Percentiles rank a stretch among this genome's conserved stretches.
These are phyloP conservation scores for Zizania latifolia DNA, from an alignment of 176 grass and related monocot genomes.

Conservation along the genomic window DNA sequence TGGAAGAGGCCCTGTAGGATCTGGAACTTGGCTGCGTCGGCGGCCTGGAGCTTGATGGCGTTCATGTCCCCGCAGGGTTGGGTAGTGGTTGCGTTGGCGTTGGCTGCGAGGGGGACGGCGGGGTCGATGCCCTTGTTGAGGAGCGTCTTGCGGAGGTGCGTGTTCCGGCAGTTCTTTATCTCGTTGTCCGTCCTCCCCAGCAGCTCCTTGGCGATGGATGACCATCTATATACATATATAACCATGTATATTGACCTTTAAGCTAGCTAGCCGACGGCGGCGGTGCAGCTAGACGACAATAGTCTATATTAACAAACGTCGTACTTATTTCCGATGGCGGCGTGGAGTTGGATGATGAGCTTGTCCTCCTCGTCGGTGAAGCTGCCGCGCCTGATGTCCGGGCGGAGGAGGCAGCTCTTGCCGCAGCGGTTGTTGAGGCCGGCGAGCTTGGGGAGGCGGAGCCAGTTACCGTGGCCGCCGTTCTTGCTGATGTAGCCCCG, in stretches of 20 bases:
- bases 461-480: constrained; percentile 81
- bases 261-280: too few relatives aligned
- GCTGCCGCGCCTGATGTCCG: constrained; percentile 73
- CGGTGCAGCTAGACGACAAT: too few relatives aligned
- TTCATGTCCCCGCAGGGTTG: constrained; percentile 48
- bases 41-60: constrained; percentile 53
- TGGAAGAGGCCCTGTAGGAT: constrained; percentile 58
- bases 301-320: too few relatives aligned
- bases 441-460: constrained; percentile 72
- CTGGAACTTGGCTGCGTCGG: constrained; percentile 53
- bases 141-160: constrained; percentile 82
- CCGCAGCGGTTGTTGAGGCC: constrained; percentile 90
- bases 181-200: constrained; percentile 78
- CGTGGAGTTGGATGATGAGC: constrained; percentile 80
- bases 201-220: constrained; percentile 56
- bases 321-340: constrained; percentile 67
- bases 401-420: constrained; percentile 92
- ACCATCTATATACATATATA: too few relatives aligned
- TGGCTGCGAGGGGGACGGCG: constrained; percentile 34
- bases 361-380: constrained; percentile 86
- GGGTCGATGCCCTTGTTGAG: constrained; percentile 78
- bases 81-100: background rate
- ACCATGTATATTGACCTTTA: too few relatives aligned
- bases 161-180: constrained; percentile 99
- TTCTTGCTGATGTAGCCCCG: constrained; percentile 58